Base-by-base conservation (phyloP, 306 rosid species). In the Ochetophila trinervis region DNA sequence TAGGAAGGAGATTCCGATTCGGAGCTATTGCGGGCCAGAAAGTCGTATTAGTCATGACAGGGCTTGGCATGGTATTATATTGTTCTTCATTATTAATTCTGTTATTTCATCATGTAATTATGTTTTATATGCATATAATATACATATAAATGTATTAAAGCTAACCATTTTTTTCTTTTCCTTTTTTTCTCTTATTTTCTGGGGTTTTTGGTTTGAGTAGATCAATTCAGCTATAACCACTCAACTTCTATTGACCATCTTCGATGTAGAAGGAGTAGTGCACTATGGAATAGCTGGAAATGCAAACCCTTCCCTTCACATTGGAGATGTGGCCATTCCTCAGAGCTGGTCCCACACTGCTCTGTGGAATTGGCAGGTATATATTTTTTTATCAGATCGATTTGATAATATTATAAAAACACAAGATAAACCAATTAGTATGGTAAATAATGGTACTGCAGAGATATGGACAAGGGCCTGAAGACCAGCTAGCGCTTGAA, bases 341-440 rank as follows among this genome's bases (percentile, higher is more conserved):
- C 53, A 68, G 35, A 16, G 60, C 19, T 87, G 90, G 87, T 70
- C 82, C 7, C 95, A 87, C 50, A 58, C 78, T 2, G 73, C 68
- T 76, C 95, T 84, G 42, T 87, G 90, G 95, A 80, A 62, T 36
- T 87, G 94, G 94, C 90, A 87, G 90, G 94, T 50, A 16, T 16
- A 16, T 16, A 47, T 11, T 47, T 11, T 45, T 3, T 8, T 47
- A 7, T 10, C 17, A 4, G 10, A 10, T 8, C 13, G 3, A 7
- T 47, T 11, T 11, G 17, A 11, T 47, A 47, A 47, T 47, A 47
- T 11, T 3, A 3, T 47, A 47, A 0, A 47, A 45, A 47, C 3
- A 11, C 4, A 47, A 47, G 13, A n/a, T n/a, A n/a, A n/a, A n/a
- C n/a, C n/a, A n/a, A n/a, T n/a, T n/a, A n/a, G 27, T 16, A 9